These are phyloP conservation scores for Ganoderma resinaceum DNA, from an alignment of 1,284 basidiomycete species.

Conservation along the genomic window DNA sequence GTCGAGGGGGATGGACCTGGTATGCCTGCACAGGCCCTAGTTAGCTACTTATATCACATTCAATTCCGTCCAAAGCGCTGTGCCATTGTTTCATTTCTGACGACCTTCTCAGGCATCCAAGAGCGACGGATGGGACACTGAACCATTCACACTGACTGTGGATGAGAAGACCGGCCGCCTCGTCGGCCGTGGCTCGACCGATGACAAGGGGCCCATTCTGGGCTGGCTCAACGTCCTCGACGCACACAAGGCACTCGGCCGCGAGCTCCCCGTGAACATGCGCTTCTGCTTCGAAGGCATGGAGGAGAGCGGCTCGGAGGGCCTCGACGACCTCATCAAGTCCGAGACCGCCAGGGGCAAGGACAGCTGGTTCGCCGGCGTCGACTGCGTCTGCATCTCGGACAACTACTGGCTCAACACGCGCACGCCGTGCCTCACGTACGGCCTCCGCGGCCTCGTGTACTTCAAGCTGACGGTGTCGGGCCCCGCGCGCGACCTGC, in stretches of 20 bases:
- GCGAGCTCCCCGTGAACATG: conserved; percentile 92
- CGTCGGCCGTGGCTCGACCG: conserved; percentile 90
- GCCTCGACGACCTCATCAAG: conserved; percentile 90
- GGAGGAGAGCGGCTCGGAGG: conserved; percentile 97
- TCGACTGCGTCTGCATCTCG: conserved; percentile 96
- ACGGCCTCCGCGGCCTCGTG: conserved; percentile 86
- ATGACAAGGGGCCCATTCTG: conserved; percentile 93
- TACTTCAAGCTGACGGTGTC: conserved; percentile 90
- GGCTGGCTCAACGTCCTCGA: conserved; percentile 97
- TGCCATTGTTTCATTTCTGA: neutral
- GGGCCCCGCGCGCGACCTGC: conserved; percentile 90
- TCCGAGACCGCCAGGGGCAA: conserved; percentile 76
- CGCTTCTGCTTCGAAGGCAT: conserved; percentile 98
- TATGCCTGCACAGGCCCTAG: no score
- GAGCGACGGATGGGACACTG: conserved; percentile 91
- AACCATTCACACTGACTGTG: conserved; percentile 86
- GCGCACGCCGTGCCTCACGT: conserved; percentile 78
- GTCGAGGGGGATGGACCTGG: no score
- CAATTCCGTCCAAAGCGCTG: no score
- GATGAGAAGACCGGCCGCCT: conserved; percentile 75
- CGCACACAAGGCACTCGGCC: conserved; percentile 78
- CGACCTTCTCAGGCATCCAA: conserved; percentile 58
- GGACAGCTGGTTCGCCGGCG: conserved; percentile 84
- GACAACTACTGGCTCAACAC: conserved; percentile 90
- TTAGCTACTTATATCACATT: no score